A percentile compares a stretch with the other conserved stretches of the same genome.
phyloP scores from a whole-genome alignment of 352 stramenopile genomes.

The Globisporangium radiosum region DNA sequence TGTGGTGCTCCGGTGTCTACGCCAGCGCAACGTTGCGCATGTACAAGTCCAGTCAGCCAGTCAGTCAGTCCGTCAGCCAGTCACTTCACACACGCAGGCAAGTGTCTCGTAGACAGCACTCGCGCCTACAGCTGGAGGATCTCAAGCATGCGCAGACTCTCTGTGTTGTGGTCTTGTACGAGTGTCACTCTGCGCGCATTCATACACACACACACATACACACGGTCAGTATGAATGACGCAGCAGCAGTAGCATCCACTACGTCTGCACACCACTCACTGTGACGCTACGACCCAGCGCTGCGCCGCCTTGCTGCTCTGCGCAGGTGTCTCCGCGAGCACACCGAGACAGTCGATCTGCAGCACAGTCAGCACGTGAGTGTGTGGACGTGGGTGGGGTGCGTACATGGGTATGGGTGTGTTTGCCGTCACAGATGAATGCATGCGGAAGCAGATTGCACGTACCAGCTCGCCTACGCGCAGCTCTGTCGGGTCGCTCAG shows the following conservation, averaged over 20 bases:
- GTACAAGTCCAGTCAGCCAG: not conserved
- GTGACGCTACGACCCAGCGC: slow-evolving; percentile 30
- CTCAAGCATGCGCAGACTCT: slow-evolving; percentile 58
- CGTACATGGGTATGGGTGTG: no score
- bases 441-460: not conserved
- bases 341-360: slow-evolving; percentile 35
- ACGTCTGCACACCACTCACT: slow-evolving; percentile 16
- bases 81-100: no score
- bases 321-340: slow-evolving; percentile 20
- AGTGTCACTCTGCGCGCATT: slow-evolving; percentile 23
- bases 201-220: not conserved
- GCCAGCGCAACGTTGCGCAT: not conserved
- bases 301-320: slow-evolving; percentile 6
- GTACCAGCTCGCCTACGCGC: slow-evolving; percentile 23
- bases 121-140: slow-evolving; percentile 42
- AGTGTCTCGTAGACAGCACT: not conserved
- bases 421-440: not conserved
- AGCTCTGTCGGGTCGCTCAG: slow-evolving; percentile 12
- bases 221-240: not conserved
- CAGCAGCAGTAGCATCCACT: not conserved
- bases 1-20: no score
- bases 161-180: slow-evolving; percentile 44
- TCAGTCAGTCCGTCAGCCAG: no score
- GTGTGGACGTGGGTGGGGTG: no score
- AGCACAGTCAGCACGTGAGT: not conserved